A percentile compares a stretch with the other conserved stretches of the same genome.
Evolutionary conservation across 495 filamentous ascomycete species (phyloP).

Genomic region (Geoglossum glabrum): DNA sequence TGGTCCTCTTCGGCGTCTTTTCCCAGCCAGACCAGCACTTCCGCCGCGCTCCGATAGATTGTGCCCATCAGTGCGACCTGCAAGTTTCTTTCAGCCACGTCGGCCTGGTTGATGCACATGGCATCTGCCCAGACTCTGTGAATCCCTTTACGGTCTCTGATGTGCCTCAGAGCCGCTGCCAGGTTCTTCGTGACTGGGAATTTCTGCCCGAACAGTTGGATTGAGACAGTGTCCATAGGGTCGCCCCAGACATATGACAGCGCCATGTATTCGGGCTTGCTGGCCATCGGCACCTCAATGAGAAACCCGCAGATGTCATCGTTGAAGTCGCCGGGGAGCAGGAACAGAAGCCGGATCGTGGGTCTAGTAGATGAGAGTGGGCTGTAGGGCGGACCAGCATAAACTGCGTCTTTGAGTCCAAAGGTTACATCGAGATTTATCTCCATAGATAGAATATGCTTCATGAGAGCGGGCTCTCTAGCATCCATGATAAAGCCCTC

Average conservation of each 20-base stretch:
- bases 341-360: no score
- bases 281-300: no score
- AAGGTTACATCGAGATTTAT: no score
- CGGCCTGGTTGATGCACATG: conserved; percentile 1
- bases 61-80: background rate
- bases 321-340: no score
- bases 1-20: background rate
- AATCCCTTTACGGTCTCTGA: background rate
- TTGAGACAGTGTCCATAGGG: background rate
- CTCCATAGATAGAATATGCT: no score
- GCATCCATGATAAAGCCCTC: no score
- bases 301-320: no score
- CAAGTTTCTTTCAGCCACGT: background rate
- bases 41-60: background rate
- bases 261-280: background rate
- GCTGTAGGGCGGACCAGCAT: no score
- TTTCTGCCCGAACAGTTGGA: background rate
- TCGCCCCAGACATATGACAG: background rate
- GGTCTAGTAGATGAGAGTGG: no score
- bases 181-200: background rate
- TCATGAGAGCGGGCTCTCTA: no score
- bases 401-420: no score
- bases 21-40: background rate
- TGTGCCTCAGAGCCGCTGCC: background rate
- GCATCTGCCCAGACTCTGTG: background rate